Percentiles rank a stretch among this genome's conserved stretches.
Evolutionary conservation across 1,284 basidiomycete species (phyloP).

Genomic region (Exobasidium rhododendri): DNA sequence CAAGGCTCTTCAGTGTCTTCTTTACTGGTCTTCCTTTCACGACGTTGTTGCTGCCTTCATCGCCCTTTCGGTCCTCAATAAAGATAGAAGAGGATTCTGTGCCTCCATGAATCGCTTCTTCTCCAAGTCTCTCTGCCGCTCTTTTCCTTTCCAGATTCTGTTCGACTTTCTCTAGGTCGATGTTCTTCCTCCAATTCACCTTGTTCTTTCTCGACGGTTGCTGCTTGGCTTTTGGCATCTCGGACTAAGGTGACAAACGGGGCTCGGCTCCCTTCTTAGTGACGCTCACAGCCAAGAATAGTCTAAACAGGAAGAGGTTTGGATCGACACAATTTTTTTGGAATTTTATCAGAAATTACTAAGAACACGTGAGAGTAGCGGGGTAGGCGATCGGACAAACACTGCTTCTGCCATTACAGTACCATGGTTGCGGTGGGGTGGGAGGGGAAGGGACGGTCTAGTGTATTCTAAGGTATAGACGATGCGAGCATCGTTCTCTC

Average conservation of each 20-base stretch:
- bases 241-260: not conserved
- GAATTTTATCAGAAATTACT: too few species aligned
- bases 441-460: too few species aligned
- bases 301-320: too few species aligned
- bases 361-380: too few species aligned
- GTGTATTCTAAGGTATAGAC: too few species aligned
- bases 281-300: too few species aligned
- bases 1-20: slow-evolving; percentile 15
- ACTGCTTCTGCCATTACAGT: too few species aligned
- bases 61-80: slow-evolving; percentile 17
- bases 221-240: slow-evolving; percentile 13
- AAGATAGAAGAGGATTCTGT: slow-evolving; percentile 12
- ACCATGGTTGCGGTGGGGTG: too few species aligned
- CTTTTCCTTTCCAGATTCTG: slow-evolving; percentile 16
- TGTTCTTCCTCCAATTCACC: slow-evolving; percentile 81
- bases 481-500: too few species aligned
- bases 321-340: too few species aligned
- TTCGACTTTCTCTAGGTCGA: slow-evolving; percentile 16
- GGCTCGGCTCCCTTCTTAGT: too few species aligned
- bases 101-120: not conserved
- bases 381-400: too few species aligned
- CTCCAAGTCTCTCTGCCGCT: slow-evolving; percentile 9
- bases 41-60: slow-evolving; percentile 6
- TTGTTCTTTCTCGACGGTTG: slow-evolving; percentile 81
- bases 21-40: not conserved